Base-by-base conservation (phyloP, 2,329 filamentous ascomycete genomes). In the Fusarium sp. region DNA sequence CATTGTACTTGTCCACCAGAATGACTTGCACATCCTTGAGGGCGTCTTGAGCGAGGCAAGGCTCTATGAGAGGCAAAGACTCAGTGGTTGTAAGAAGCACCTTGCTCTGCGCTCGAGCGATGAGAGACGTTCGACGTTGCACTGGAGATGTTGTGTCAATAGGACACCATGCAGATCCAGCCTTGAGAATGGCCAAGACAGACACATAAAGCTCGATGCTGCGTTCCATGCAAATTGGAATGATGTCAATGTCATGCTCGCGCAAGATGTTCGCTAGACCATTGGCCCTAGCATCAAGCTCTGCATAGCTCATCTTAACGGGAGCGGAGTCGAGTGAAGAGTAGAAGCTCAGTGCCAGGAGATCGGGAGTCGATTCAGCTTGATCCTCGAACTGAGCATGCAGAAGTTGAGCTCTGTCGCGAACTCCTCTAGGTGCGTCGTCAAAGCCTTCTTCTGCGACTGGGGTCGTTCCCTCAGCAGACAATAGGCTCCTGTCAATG, bases 351-450 rank as follows among this genome's bases (percentile, higher is more conserved):
- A 72, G 18, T 8, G 70, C 70, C 2, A 65, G 3, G 2, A 68
- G 48, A 4, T 65, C 34, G 0, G 69, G 69, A 3, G 64, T 73
- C 3, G 24, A 24, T 24, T 24, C 24, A 45, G 69, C 54, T 36
- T 70, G 70, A n/a, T 73, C 36, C 20, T 72, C 70, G 9, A 72
- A 72, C 12, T 72, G 70, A 2, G 58, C n/a, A 26, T 73, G 70
- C 5, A 67, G 14, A 8, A 67, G n/a, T 3, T 50, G n/a, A 17
- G 44, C 28, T 3, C 64, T 67, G 10, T 50, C 18, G 1, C 44
- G 22, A 10, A 39, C 4, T 3, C 56, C 41, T 3, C 28, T 32
- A 4, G 10, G 7, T 17, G 8, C 6, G 4, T 24, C 14, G 3
- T 60, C 45, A 2, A 24, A 28, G 1, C n/a, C 5, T 11, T 42